Evolutionary conservation across 345 rosid genomes (phyloP).

Genomic region (Lepidium aucheri): DNA sequence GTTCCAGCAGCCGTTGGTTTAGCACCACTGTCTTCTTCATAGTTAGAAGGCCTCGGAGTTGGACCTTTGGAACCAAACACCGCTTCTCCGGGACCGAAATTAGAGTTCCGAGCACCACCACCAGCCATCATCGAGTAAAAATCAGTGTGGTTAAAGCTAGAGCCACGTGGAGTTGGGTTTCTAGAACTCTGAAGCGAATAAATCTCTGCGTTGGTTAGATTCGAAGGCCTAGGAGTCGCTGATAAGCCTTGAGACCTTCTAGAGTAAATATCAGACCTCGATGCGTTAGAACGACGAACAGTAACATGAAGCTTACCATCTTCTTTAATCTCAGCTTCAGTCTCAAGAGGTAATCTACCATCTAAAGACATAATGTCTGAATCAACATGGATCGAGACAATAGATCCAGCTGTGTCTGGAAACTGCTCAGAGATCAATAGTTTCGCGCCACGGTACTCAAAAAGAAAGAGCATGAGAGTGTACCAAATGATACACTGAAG

Average conservation of each 20-base stretch:
- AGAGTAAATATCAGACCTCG: conserved; percentile 34
- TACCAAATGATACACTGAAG: conserved; percentile 48
- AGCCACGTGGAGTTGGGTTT: conserved; percentile 42
- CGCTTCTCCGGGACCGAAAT: conserved; percentile 69
- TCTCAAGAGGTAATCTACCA: conserved; percentile 34
- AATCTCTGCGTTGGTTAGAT: conserved; percentile 45
- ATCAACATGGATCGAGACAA: conserved; percentile 43
- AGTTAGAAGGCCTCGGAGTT: conserved; percentile 78
- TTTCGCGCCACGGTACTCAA: conserved; percentile 46
- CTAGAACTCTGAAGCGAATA: conserved; percentile 38
- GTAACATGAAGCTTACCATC: conserved; percentile 48
- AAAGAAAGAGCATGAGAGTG: conserved; percentile 44
- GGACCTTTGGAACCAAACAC: conserved; percentile 64
- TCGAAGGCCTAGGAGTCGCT: conserved; percentile 38
- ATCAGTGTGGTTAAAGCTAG: conserved; percentile 46
- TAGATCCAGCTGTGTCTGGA: conserved; percentile 44
- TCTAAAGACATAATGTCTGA: conserved; percentile 47
- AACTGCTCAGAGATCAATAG: conserved; percentile 42
- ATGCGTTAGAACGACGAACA: conserved; percentile 35
- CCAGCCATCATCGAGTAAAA: conserved; percentile 35
- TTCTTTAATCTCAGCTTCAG: conserved; percentile 46
- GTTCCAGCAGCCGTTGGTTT: conserved; percentile 5
- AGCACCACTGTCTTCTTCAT: conserved; percentile 57
- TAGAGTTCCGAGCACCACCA: conserved; percentile 46
- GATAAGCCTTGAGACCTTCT: conserved; percentile 37